Base-by-base conservation (phyloP, 257 asterid species). In the Linaria vulgaris region DNA sequence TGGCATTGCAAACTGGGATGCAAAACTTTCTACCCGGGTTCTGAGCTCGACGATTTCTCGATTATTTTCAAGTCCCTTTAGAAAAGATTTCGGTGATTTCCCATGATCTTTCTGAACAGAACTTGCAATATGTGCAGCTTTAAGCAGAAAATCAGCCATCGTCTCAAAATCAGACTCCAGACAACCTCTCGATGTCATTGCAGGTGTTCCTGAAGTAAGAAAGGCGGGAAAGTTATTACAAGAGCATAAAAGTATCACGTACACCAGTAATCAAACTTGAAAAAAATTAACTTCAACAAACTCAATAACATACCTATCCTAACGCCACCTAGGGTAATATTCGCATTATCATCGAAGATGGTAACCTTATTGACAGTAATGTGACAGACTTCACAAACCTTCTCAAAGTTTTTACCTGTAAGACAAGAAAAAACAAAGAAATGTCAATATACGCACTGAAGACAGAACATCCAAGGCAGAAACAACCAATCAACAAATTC, bases 181-280 rank as follows among this genome's bases (percentile, higher is more conserved):
- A 71, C 96, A 89, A 61, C 96, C 95, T 78, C 89, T 83, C 59
- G 96, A 70, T 23, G 97, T 89, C 95, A 86, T 86, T 70, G 97
- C 95, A 71, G 97, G 88, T 59, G 95, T 89, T 55, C 95, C 94
- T 88, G 76, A 24, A 60, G 15, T 27, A 47, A 71, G 20, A 12
- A 41, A 41, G n/a, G 10, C 13, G 0, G 7, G 4, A 4, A 41
- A 6, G 17, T 21, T 4, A 1, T 59, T 49, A 12, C 49, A 27
- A 27, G 3, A 2, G 34, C 34, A 27, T 44, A 4, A 50, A 34
- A 34, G 10, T 34, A 23, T 47, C 27, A 3, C n/a, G 53, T 7
- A 24, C 9, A 27, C 9, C 37, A 49, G 11, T 72, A 12, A 22
- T 13, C 30, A 54, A 52, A 60, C 27, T 25, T 27, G 9, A 50